Evolutionary conservation across 306 rosid genomes (phyloP).

Genomic region (Heteromeles arbutifolia): DNA sequence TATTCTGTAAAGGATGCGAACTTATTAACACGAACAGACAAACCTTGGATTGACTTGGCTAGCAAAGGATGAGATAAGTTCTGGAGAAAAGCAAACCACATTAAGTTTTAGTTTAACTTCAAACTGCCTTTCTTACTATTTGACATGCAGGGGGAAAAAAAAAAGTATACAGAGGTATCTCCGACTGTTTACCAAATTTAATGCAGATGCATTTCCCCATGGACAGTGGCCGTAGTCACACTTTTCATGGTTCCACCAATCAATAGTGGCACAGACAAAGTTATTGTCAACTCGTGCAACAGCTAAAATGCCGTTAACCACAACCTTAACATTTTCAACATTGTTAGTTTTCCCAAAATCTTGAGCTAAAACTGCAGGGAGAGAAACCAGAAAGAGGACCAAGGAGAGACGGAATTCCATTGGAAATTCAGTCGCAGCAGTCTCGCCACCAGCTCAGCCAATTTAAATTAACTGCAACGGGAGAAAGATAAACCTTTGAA

Average conservation of each 20-base stretch:
- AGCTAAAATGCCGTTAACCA: slow-evolving; percentile 46
- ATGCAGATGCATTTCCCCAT: slow-evolving; percentile 69
- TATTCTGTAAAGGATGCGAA: neutral
- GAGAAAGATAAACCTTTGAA: slow-evolving; percentile 3
- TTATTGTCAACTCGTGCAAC: slow-evolving; percentile 60
- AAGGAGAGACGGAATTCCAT: slow-evolving; percentile 50
- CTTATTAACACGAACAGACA: slow-evolving; percentile 15
- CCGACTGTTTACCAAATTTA: slow-evolving; percentile 53
- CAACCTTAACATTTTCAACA: slow-evolving; percentile 28
- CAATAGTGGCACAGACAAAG: slow-evolving; percentile 90
- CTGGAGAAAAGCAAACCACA: slow-evolving; percentile 47
- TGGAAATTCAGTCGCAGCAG: slow-evolving; percentile 18
- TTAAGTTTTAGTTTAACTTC: slow-evolving; percentile 11
- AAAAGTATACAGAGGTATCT: slow-evolving; percentile 1
- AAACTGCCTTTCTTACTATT: slow-evolving; percentile 5
- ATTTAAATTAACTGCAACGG: slow-evolving; percentile 28
- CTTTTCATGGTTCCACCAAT: slow-evolving; percentile 96
- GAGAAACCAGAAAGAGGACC: slow-evolving; percentile 46
- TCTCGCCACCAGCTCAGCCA: slow-evolving; percentile 23
- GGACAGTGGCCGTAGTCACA: slow-evolving; percentile 83
- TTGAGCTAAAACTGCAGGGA: slow-evolving; percentile 42
- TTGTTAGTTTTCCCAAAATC: slow-evolving; percentile 27
- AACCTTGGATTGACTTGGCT: slow-evolving; percentile 78
- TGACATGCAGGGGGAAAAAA: neutral
- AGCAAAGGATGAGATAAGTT: slow-evolving; percentile 76